These are phyloP conservation scores for Malus sieversii DNA, from an alignment of 306 rosid genomes.

Conservation along the genomic window DNA sequence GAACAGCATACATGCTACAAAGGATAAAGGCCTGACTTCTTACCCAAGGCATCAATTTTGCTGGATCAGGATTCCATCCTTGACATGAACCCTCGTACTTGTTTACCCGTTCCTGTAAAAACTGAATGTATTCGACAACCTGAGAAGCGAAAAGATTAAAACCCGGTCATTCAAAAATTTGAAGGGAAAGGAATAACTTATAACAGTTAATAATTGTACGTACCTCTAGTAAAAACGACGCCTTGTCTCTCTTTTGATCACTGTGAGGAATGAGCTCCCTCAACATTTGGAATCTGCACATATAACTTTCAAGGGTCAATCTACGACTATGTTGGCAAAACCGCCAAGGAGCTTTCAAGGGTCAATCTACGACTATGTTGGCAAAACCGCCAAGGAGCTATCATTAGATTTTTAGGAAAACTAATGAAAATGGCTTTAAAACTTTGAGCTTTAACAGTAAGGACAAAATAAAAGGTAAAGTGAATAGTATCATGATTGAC, in stretches of 20 bases:
- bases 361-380: not conserved
- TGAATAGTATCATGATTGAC: too few relatives aligned
- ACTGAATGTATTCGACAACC: slow-evolving; percentile 93
- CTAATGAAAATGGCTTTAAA: too few relatives aligned
- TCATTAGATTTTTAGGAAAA: not conserved
- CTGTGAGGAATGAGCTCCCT: slow-evolving; percentile 88
- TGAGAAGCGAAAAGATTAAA: slow-evolving; percentile 19
- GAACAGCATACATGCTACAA: not conserved
- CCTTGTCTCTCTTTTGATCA: slow-evolving; percentile 98
- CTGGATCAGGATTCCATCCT: slow-evolving; percentile 68
- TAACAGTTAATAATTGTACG: not conserved
- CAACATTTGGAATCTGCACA: slow-evolving; percentile 84
- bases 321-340: not conserved
- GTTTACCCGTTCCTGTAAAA: slow-evolving; percentile 79
- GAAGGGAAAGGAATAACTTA: not conserved
- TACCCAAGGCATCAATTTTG: slow-evolving; percentile 75
- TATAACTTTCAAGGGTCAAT: slow-evolving; percentile 3
- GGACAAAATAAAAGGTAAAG: too few relatives aligned
- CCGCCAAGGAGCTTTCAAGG: not conserved
- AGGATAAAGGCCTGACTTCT: not conserved
- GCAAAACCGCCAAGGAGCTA: not conserved
- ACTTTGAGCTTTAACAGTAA: too few relatives aligned
- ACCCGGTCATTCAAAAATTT: not conserved
- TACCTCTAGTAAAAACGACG: slow-evolving; percentile 93
- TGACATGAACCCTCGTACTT: slow-evolving; percentile 71